A percentile compares a stretch with the other conserved stretches of the same genome.
Evolutionary conservation across 495 filamentous ascomycete species (phyloP).

Genomic region (Penicillium salamii): DNA sequence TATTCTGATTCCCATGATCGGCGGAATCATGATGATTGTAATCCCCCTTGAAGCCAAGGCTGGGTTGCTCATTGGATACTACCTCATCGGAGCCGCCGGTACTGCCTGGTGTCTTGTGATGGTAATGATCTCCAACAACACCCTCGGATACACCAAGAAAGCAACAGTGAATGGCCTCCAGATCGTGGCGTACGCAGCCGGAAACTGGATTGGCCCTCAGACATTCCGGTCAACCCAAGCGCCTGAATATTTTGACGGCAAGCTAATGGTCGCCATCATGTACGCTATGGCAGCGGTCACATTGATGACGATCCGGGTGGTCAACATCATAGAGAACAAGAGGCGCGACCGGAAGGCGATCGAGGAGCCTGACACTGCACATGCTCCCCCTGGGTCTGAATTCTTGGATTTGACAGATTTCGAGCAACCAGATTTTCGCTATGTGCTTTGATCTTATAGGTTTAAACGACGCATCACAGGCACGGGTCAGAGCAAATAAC

Average conservation of each 20-base stretch:
- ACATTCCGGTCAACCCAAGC: constrained; percentile 17
- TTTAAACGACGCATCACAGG: no score
- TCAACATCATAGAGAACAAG: constrained; percentile 6
- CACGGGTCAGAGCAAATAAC: no score
- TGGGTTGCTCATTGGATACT: constrained; percentile 48
- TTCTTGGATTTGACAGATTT: constrained; percentile 29
- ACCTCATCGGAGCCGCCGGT: constrained; percentile 40
- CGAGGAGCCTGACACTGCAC: neutral
- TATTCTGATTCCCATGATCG: constrained; percentile 32
- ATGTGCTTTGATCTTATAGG: constrained; percentile 1
- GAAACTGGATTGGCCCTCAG: constrained; percentile 18
- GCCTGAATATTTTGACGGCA: constrained; percentile 14
- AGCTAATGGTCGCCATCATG: constrained; percentile 10
- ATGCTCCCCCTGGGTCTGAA: constrained; percentile 5
- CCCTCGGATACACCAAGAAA: constrained; percentile 60
- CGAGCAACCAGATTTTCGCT: constrained; percentile 25
- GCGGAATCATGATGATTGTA: constrained; percentile 53
- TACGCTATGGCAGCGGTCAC: constrained; percentile 5
- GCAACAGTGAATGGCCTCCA: constrained; percentile 20
- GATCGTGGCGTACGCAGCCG: constrained; percentile 11
- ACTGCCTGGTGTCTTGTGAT: constrained; percentile 49
- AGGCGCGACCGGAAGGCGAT: constrained; percentile 2
- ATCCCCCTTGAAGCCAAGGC: constrained; percentile 43
- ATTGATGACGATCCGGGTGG: neutral
- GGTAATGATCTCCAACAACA: constrained; percentile 46